These are phyloP conservation scores for Candida alai DNA, from an alignment of 805 yeast species.

Conservation along the genomic window DNA sequence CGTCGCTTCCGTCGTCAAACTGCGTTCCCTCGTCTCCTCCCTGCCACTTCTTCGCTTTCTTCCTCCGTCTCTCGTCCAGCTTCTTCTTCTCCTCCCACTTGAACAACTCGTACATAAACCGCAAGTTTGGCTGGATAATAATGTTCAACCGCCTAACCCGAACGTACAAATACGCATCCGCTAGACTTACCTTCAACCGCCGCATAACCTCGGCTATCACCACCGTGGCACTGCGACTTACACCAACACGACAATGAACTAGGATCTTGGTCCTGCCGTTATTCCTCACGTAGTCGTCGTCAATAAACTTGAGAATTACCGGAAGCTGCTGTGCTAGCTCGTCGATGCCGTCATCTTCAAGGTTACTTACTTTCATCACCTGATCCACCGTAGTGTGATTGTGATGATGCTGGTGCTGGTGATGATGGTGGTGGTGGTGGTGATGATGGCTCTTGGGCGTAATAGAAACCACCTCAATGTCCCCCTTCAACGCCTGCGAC, in stretches of 20 bases:
- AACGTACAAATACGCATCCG: slow-evolving; percentile 83
- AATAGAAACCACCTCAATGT: slow-evolving; percentile 28
- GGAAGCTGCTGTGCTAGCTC: slow-evolving; percentile 61
- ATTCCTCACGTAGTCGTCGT: slow-evolving; percentile 26
- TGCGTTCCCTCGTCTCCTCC: slow-evolving; percentile 1
- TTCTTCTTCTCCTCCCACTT: slow-evolving; percentile 40
- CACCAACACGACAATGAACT: slow-evolving; percentile 95
- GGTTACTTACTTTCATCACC: slow-evolving; percentile 61
- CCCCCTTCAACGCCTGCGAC: slow-evolving; percentile 25
- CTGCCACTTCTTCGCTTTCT: slow-evolving; percentile 9
- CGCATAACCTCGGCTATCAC: slow-evolving; percentile 95
- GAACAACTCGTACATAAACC: slow-evolving; percentile 86
- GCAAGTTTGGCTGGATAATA: slow-evolving; percentile 88
- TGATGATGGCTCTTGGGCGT: slow-evolving; percentile 13
- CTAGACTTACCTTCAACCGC: slow-evolving; percentile 59
- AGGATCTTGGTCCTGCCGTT: slow-evolving; percentile 37
- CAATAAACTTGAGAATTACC: slow-evolving; percentile 62
- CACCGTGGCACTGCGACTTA: slow-evolving; percentile 90
- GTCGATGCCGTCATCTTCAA: slow-evolving; percentile 91
- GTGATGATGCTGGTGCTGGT: slow-evolving; percentile 3
- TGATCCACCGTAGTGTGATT: slow-evolving; percentile 31
- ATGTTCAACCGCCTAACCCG: slow-evolving; percentile 86
- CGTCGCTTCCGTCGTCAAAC: slow-evolving; percentile 8
- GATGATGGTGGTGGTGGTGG: slow-evolving; percentile 1
- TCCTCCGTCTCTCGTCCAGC: no score